Evolutionary conservation across 805 yeast species (phyloP).

Genomic region (Wickerhamomyces alni): DNA sequence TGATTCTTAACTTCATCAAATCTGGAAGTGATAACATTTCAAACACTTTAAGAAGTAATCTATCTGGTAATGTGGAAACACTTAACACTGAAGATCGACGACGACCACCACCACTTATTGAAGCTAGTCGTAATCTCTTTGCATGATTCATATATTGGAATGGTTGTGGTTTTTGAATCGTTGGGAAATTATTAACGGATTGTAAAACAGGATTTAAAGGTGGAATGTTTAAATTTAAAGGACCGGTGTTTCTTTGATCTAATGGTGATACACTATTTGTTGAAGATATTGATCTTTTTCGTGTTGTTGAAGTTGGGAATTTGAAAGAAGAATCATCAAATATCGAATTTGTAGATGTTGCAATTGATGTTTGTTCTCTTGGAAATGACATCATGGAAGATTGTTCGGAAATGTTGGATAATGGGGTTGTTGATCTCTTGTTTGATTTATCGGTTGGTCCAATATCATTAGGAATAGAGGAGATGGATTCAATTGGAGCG

Average conservation of each 20-base stretch:
- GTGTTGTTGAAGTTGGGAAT: constrained; percentile 1
- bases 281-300: constrained; percentile 12
- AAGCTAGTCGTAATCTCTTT: constrained; percentile 44
- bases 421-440: constrained; percentile 6
- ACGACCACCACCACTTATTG: constrained; percentile 37
- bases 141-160: constrained; percentile 52
- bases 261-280: constrained; percentile 6
- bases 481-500: background rate
- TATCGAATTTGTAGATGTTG: background rate
- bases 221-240: constrained; percentile 27
- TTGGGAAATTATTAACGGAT: constrained; percentile 29
- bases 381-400: background rate
- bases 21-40: constrained; percentile 47
- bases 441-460: constrained; percentile 3
- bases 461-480: background rate
- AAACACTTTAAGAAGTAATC: constrained; percentile 48
- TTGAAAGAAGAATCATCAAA: constrained; percentile 7
- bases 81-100: constrained; percentile 54
- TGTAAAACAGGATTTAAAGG: constrained; percentile 35
- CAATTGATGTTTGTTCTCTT: background rate
- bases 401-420: background rate
- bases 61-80: constrained; percentile 57
- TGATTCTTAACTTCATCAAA: constrained; percentile 52
- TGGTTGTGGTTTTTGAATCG: constrained; percentile 20
- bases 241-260: constrained; percentile 6